Percentiles rank a stretch among this genome's conserved stretches.
These are phyloP conservation scores for Trifolium subterraneum DNA, from an alignment of 306 rosid genomes.

Conservation along the genomic window DNA sequence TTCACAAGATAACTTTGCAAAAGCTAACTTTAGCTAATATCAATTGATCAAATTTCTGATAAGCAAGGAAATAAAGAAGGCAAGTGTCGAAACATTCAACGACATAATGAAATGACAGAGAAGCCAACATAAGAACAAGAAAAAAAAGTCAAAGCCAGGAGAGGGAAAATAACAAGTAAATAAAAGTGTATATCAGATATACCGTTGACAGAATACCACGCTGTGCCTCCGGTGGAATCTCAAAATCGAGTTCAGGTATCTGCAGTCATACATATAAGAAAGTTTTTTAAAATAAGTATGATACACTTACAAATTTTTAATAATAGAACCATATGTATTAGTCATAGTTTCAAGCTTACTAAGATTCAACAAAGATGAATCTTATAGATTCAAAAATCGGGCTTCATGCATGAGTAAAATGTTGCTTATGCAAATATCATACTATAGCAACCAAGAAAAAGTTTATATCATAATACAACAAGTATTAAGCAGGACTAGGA, in stretches of 20 bases:
- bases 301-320: conserved; percentile 16
- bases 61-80: conserved; percentile 7
- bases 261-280: conserved; percentile 50
- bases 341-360: background rate
- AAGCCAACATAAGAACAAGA: background rate
- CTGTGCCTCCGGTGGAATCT: conserved; percentile 96
- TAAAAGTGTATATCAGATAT: conserved; percentile 40
- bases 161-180: conserved; percentile 7
- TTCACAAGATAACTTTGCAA: background rate
- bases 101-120: conserved; percentile 21
- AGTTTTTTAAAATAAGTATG: conserved; percentile 20
- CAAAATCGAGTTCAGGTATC: conserved; percentile 94
- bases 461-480: background rate
- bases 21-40: background rate
- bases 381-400: background rate
- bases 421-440: background rate
- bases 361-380: conserved; percentile 9
- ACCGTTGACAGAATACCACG: conserved; percentile 92
- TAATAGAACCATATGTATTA: conserved; percentile 15
- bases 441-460: conserved; percentile 7
- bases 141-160: conserved; percentile 13
- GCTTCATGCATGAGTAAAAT: conserved; percentile 24
- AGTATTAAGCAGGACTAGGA: background rate
- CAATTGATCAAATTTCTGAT: background rate
- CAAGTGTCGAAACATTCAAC: background rate